Percentiles rank a stretch among this genome's conserved stretches.
Conservation (phyloP, 2,329 filamentous ascomycete species). For the Tolypocladium nubicola region DNA sequence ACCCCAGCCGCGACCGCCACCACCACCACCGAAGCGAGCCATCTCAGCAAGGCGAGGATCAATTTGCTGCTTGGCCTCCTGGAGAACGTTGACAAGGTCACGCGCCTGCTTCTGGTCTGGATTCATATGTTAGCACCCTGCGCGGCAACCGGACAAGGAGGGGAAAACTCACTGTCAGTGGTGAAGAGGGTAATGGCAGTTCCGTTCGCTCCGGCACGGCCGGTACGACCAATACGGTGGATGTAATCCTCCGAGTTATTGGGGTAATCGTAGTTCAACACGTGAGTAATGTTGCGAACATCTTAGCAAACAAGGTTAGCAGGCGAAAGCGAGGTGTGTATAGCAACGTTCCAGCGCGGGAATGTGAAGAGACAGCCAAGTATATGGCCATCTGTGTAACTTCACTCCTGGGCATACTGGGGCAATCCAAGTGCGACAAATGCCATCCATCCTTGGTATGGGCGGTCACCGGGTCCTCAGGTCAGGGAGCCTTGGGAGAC, state of each 20-base stretch:
- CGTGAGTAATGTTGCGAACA: constrained; percentile 99
- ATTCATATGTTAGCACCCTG: background rate
- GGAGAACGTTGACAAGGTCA: constrained; percentile 86
- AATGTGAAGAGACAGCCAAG: constrained; percentile 33
- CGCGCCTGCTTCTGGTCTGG: constrained; percentile 87
- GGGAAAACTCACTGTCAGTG: constrained; percentile 80
- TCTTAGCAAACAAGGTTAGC: constrained; percentile 75
- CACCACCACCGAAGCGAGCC: constrained; percentile 82
- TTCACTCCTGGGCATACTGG: constrained; percentile 46
- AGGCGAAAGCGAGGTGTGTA: constrained; percentile 41
- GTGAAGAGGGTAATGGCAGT: constrained; percentile 98
- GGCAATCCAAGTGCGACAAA: constrained; percentile 49
- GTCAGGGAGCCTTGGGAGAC: constrained; percentile 47
- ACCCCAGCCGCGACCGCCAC: constrained; percentile 62
- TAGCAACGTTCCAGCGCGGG: constrained; percentile 54
- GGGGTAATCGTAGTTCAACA: constrained; percentile 99
- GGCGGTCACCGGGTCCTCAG: constrained; percentile 46
- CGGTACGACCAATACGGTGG: constrained; percentile 91
- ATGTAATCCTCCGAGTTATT: constrained; percentile 99
- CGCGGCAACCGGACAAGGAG: background rate
- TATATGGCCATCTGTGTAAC: constrained; percentile 38
- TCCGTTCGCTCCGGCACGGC: constrained; percentile 86
- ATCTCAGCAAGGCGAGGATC: constrained; percentile 94
- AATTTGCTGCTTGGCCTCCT: constrained; percentile 96
- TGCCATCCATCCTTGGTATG: constrained; percentile 38